These are phyloP conservation scores for Globisporangium splendens DNA, from an alignment of 352 stramenopile species.

Conservation along the genomic window DNA sequence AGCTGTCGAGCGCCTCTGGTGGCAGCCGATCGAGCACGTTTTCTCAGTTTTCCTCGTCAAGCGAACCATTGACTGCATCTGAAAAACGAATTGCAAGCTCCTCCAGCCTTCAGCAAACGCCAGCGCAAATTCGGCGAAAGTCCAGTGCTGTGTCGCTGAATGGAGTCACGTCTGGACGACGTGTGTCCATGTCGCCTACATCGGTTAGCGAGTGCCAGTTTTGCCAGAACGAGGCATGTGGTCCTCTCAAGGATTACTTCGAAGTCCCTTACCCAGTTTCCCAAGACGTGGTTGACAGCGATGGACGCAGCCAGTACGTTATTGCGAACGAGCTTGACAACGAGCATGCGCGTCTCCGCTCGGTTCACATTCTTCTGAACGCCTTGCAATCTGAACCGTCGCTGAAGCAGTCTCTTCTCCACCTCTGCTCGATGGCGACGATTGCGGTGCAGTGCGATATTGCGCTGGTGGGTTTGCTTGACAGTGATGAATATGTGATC, in stretches of 20 bases:
- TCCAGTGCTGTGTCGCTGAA: slow-evolving; percentile 46
- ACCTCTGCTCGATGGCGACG: slow-evolving; percentile 78
- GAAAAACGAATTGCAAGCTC: slow-evolving; percentile 36
- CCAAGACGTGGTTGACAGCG: slow-evolving; percentile 40
- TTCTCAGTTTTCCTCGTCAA: slow-evolving; percentile 36
- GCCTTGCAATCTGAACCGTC: slow-evolving; percentile 36
- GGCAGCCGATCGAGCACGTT: slow-evolving; percentile 45
- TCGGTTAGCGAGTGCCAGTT: slow-evolving; percentile 37
- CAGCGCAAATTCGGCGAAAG: slow-evolving; percentile 38
- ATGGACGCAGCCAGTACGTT: slow-evolving; percentile 45
- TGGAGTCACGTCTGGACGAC: slow-evolving; percentile 17
- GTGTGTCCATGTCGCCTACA: slow-evolving; percentile 13
- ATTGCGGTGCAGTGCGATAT: slow-evolving; percentile 72
- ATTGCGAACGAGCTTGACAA: slow-evolving; percentile 65
- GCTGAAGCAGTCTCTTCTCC: slow-evolving; percentile 47
- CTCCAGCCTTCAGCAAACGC: slow-evolving; percentile 21
- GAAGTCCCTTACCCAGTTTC: slow-evolving; percentile 74
- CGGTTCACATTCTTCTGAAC: slow-evolving; percentile 44
- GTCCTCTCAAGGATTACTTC: slow-evolving; percentile 55
- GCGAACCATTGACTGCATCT: slow-evolving; percentile 18
- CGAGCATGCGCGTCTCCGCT: slow-evolving; percentile 59
- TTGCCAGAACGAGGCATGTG: slow-evolving; percentile 71
- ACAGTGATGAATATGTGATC: slow-evolving; percentile 67
- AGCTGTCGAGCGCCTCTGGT: slow-evolving; percentile 18
- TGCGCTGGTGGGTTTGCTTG: slow-evolving; percentile 64